phyloP scores from a whole-genome alignment of 2,329 filamentous ascomycete genomes.

The Colletotrichum paranaense region DNA sequence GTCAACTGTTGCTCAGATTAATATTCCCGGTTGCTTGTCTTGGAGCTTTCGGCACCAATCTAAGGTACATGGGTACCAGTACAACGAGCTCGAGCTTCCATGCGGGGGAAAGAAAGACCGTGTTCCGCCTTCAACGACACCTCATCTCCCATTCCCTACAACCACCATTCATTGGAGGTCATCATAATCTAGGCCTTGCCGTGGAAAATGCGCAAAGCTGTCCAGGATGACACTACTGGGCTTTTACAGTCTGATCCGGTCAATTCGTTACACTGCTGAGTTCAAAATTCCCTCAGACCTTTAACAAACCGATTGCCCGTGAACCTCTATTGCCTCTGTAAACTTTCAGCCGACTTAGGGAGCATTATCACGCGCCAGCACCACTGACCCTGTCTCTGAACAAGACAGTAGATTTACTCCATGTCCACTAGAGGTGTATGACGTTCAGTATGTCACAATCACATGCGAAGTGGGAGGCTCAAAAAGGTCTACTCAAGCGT shows the following conservation, averaged over 20 bases:
- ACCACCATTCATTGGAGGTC: neutral
- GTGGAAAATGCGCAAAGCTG: neutral
- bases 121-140: neutral
- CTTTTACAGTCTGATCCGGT: neutral
- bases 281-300: neutral
- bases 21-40: neutral
- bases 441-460: neutral
- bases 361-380: neutral
- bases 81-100: constrained; percentile 8
- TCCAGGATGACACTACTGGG: neutral
- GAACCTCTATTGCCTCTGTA: neutral
- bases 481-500: constrained; percentile 20
- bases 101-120: constrained; percentile 29
- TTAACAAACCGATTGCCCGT: neutral
- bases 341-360: neutral
- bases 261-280: neutral
- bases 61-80: neutral
- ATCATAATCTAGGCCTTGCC: neutral
- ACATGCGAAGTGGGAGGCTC: neutral
- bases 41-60: constrained; percentile 3
- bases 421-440: neutral
- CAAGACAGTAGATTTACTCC: neutral
- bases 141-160: neutral
- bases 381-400: neutral
- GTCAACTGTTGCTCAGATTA: neutral